A percentile compares a stretch with the other conserved stretches of the same genome.
Evolutionary conservation across 805 yeast genomes (phyloP).

Genomic region (Scheffersomyces ergatensis): DNA sequence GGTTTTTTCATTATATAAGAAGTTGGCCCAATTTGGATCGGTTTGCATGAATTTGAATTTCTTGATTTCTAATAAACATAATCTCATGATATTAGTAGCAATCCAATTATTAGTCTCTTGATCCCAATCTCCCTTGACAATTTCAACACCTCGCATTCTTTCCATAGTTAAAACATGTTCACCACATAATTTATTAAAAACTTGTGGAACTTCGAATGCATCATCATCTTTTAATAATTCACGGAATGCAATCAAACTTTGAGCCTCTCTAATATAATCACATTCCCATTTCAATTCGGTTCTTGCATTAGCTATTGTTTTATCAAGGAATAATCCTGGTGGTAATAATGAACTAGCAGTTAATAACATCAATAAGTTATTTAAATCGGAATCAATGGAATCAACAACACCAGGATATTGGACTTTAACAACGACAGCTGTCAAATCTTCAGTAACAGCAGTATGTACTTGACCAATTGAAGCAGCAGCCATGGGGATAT

Average conservation of each 20-base stretch:
- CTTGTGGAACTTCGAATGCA: conserved; percentile 77
- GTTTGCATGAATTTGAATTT: conserved; percentile 92
- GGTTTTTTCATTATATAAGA: conserved; percentile 72
- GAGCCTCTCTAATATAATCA: conserved; percentile 89
- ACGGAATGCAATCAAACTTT: conserved; percentile 64
- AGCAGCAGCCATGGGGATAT: conserved; percentile 90
- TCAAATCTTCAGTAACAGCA: conserved; percentile 66
- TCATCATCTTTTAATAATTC: conserved; percentile 55
- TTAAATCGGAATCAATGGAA: conserved; percentile 91
- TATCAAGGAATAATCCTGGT: conserved; percentile 86
- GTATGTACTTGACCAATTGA: conserved; percentile 95
- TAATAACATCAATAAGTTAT: conserved; percentile 74
- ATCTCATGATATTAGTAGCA: conserved; percentile 80
- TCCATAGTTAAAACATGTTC: conserved; percentile 88
- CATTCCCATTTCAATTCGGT: conserved; percentile 96
- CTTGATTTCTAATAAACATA: conserved; percentile 83
- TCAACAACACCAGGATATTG: conserved; percentile 97
- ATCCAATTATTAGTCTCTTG: conserved; percentile 79
- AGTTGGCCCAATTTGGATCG: conserved; percentile 99
- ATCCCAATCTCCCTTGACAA: conserved; percentile 70
- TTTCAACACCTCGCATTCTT: conserved; percentile 77
- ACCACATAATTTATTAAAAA: conserved; percentile 73
- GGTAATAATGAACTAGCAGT: conserved; percentile 88
- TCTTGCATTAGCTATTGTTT: conserved; percentile 90
- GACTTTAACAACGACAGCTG: conserved; percentile 87